Percentiles rank a stretch among this genome's conserved stretches.
These are phyloP conservation scores for Castanea sativa DNA, from an alignment of 306 rosid species.

Conservation along the genomic window DNA sequence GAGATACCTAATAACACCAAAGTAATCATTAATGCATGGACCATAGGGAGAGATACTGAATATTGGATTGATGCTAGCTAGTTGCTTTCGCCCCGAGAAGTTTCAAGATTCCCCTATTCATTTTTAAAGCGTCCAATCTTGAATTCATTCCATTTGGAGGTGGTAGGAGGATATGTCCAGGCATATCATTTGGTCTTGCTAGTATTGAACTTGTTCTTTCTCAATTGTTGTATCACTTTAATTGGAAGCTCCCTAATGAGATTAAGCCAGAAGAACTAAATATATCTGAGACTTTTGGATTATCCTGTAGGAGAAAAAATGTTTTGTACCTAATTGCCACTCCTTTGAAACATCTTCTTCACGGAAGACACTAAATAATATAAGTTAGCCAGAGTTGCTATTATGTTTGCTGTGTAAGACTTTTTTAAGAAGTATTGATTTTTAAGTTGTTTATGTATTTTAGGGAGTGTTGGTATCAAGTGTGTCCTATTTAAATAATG, in stretches of 20 bases:
- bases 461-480: too few species aligned
- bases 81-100: slow-evolving; percentile 19
- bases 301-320: neutral
- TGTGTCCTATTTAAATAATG: too few species aligned
- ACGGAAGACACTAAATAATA: neutral
- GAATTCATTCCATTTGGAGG: slow-evolving; percentile 16
- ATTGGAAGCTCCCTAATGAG: slow-evolving; percentile 9
- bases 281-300: slow-evolving; percentile 4
- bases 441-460: too few species aligned
- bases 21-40: slow-evolving; percentile 33
- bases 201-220: slow-evolving; percentile 8
- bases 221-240: slow-evolving; percentile 9
- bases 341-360: neutral
- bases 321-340: neutral
- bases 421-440: too few species aligned
- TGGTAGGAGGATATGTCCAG: slow-evolving; percentile 22
- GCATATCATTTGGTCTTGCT: neutral
- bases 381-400: too few species aligned
- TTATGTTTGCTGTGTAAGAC: too few species aligned
- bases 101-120: neutral
- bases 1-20: slow-evolving; percentile 22
- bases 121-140: neutral
- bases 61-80: slow-evolving; percentile 24
- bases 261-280: neutral
- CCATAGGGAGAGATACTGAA: slow-evolving; percentile 39